A percentile compares a stretch with the other conserved stretches of the same genome.
Conservation (phyloP, 2,329 filamentous ascomycete genomes). For the Ascochyta rabiei region DNA sequence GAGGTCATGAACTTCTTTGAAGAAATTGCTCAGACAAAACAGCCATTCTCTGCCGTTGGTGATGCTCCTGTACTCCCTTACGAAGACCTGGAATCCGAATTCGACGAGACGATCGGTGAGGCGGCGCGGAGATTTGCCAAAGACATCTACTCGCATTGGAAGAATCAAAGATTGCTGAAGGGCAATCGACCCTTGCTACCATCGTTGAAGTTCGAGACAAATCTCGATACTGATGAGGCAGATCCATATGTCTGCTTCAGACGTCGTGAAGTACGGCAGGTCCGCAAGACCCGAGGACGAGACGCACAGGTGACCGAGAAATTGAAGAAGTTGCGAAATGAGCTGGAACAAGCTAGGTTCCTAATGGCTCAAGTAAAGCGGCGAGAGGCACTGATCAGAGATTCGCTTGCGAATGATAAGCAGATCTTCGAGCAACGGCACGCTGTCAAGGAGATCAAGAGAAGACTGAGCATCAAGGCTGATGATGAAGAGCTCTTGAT, state of each 20-base stretch:
- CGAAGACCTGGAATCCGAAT: slow-evolving; percentile 66
- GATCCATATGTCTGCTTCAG: slow-evolving; percentile 99
- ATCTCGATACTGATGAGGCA: slow-evolving; percentile 90
- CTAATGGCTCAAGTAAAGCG: slow-evolving; percentile 78
- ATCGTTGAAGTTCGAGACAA: slow-evolving; percentile 88
- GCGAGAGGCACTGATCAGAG: slow-evolving; percentile 79
- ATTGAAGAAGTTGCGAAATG: slow-evolving; percentile 85
- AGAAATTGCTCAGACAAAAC: slow-evolving; percentile 79
- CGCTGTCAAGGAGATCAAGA: slow-evolving; percentile 85
- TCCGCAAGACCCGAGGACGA: slow-evolving; percentile 90
- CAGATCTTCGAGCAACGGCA: slow-evolving; percentile 82
- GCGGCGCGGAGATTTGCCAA: slow-evolving; percentile 68
- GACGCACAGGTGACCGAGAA: slow-evolving; percentile 96
- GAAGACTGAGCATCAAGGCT: slow-evolving; percentile 84
- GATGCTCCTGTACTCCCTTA: slow-evolving; percentile 75
- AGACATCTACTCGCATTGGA: slow-evolving; percentile 91
- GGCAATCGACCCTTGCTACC: slow-evolving; percentile 78
- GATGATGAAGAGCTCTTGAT: slow-evolving; percentile 86
- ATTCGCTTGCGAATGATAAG: slow-evolving; percentile 75
- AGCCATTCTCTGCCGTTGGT: slow-evolving; percentile 89
- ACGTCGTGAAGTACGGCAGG: slow-evolving; percentile 89
- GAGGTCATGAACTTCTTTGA: slow-evolving; percentile 95
- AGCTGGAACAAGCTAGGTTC: slow-evolving; percentile 86
- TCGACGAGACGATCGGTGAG: slow-evolving; percentile 63
- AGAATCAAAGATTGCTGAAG: slow-evolving; percentile 67